Conservation (phyloP, 768 basidiomycete genomes). For the Phaffia tasmanica region DNA sequence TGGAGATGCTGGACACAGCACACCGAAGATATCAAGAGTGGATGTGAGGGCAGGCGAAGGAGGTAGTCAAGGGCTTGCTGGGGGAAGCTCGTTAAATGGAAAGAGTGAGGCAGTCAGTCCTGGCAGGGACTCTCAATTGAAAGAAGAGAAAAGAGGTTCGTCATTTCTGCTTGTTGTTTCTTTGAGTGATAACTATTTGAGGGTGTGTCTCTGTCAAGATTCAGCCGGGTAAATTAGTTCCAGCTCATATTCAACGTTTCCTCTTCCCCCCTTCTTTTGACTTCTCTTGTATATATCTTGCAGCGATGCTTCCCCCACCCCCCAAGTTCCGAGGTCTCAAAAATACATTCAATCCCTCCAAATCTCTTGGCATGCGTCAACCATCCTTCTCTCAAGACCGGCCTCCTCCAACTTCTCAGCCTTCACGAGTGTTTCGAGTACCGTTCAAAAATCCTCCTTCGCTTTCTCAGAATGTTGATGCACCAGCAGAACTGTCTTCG, state of each 20-base stretch:
- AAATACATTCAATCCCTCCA: slow-evolving; percentile 10
- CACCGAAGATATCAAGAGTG: not conserved
- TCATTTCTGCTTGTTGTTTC: too few species aligned
- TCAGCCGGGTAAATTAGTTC: too few species aligned
- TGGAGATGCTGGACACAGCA: slow-evolving; percentile 7
- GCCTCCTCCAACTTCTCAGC: not conserved
- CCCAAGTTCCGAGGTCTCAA: slow-evolving; percentile 12
- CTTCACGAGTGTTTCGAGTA: too few species aligned
- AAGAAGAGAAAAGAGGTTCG: not conserved
- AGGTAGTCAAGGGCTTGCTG: slow-evolving; percentile 4
- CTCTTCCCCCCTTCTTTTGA: not conserved
- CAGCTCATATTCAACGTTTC: too few species aligned
- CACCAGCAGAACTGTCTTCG: too few species aligned
- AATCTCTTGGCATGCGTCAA: slow-evolving; percentile 3
- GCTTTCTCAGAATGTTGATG: too few species aligned
- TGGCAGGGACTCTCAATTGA: not conserved
- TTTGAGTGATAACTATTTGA: too few species aligned
- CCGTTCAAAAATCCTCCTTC: too few species aligned
- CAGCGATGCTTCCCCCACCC: slow-evolving; percentile 2
- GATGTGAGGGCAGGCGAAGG: slow-evolving; percentile 6
- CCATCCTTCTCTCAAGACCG: not conserved
- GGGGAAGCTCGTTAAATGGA: not conserved
- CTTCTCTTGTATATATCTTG: too few species aligned
- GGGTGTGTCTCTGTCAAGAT: too few species aligned
- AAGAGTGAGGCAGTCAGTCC: not conserved